These are phyloP conservation scores for Vigna angularis DNA, from an alignment of 306 rosid species.

Conservation along the genomic window DNA sequence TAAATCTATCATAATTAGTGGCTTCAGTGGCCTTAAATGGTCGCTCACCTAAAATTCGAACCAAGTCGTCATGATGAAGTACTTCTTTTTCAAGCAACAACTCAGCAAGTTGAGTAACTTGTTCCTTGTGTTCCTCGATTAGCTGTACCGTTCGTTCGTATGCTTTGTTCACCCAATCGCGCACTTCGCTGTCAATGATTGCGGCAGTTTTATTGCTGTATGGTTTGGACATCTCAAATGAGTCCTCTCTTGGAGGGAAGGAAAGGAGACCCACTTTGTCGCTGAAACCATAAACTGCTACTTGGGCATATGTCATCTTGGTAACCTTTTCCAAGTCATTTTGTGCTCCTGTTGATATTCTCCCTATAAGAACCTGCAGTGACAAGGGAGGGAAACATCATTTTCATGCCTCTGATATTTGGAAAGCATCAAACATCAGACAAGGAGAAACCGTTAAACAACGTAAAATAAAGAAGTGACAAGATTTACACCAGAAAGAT, in stretches of 20 bases:
- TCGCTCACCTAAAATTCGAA: slow-evolving; percentile 70
- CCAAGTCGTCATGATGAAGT: slow-evolving; percentile 89
- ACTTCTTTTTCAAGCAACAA: slow-evolving; percentile 93
- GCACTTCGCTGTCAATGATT: slow-evolving; percentile 82
- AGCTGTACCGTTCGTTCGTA: slow-evolving; percentile 66
- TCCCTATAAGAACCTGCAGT: slow-evolving; percentile 78
- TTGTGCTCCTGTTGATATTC: slow-evolving; percentile 93
- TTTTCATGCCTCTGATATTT: not conserved
- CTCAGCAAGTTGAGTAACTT: slow-evolving; percentile 83
- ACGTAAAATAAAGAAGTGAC: not conserved
- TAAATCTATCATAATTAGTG: slow-evolving; percentile 75
- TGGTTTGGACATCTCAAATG: slow-evolving; percentile 75
- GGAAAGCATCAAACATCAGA: slow-evolving; percentile 4
- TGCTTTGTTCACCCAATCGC: slow-evolving; percentile 85
- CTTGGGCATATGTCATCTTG: slow-evolving; percentile 96
- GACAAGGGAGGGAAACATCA: slow-evolving; percentile 26
- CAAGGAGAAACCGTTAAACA: not conserved
- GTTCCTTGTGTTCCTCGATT: slow-evolving; percentile 76
- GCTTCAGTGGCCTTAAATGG: slow-evolving; percentile 69
- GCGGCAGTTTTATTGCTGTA: slow-evolving; percentile 89
- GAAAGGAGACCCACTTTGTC: slow-evolving; percentile 96
- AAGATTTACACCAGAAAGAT: not conserved
- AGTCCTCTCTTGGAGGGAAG: slow-evolving; percentile 78
- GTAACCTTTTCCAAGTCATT: slow-evolving; percentile 96
- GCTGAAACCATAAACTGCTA: slow-evolving; percentile 90